A percentile compares a stretch with the other conserved stretches of the same genome.
phyloP scores from a whole-genome alignment of 257 asterid species.

The Voacanga thouarsii region DNA sequence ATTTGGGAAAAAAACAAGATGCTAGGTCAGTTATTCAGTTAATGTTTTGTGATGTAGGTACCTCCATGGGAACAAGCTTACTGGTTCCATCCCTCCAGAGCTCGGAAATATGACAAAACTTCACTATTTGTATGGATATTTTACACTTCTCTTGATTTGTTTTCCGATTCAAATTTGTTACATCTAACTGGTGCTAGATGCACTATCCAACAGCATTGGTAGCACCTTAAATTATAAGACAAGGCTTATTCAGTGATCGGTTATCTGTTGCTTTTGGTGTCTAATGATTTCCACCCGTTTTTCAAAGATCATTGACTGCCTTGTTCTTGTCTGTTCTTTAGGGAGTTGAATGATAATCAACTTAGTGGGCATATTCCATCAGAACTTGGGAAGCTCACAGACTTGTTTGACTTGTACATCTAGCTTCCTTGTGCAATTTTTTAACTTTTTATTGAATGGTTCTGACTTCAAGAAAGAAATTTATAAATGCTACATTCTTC shows the following conservation, averaged over 20 bases:
- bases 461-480: not conserved
- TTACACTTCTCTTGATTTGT: not conserved
- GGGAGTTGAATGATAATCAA: constrained; percentile 85
- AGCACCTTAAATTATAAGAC: not conserved
- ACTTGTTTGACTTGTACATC: constrained; percentile 78
- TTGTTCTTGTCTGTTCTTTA: constrained; percentile 14
- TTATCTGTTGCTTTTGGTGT: not conserved
- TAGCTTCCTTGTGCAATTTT: not conserved
- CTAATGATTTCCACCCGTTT: not conserved
- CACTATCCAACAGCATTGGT: not conserved
- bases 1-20: not conserved
- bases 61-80: constrained; percentile 83
- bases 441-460: not conserved
- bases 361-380: constrained; percentile 78
- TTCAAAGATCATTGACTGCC: not conserved
- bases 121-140: constrained; percentile 63
- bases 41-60: constrained; percentile 42
- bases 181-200: not conserved
- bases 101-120: constrained; percentile 97
- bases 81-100: constrained; percentile 87
- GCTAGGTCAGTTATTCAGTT: not conserved
- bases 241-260: not conserved
- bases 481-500: constrained; percentile 7
- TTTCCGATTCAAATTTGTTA: not conserved
- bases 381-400: constrained; percentile 91